Conservation (phyloP, 768 basidiomycete genomes). For the Termitomyces sp. region DNA sequence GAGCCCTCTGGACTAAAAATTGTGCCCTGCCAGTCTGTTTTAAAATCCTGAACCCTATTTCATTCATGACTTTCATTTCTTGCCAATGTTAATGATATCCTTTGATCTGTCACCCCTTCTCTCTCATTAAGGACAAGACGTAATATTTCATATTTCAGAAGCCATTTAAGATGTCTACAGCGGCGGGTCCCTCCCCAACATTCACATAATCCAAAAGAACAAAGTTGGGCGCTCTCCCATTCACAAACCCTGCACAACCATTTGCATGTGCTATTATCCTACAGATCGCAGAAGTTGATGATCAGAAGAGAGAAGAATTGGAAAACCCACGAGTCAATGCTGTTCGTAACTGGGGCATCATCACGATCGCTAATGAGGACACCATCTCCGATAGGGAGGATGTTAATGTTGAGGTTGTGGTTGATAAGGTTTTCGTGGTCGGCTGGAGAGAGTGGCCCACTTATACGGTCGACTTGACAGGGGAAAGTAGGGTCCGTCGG, state of each 20-base stretch:
- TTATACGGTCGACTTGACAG: constrained; percentile 6
- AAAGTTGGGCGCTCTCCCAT: constrained; percentile 47
- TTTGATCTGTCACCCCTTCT: too few species aligned
- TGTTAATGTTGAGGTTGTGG: constrained; percentile 50
- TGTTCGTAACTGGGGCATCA: constrained; percentile 36
- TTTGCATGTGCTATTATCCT: constrained; percentile 40
- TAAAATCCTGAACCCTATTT: too few species aligned
- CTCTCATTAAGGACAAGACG: neutral
- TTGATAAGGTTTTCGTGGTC: constrained; percentile 39
- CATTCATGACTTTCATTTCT: too few species aligned
- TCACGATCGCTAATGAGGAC: constrained; percentile 36
- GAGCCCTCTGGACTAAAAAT: too few species aligned
- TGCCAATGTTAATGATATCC: too few species aligned
- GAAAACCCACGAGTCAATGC: constrained; percentile 32
- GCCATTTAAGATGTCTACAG: constrained; percentile 45
- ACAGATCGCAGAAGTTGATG: neutral
- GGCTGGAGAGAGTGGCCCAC: constrained; percentile 4
- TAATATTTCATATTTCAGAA: constrained; percentile 11
- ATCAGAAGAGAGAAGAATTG: neutral
- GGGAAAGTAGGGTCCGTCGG: constrained; percentile 6
- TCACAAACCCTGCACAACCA: constrained; percentile 41
- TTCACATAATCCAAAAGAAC: constrained; percentile 53
- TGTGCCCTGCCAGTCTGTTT: too few species aligned
- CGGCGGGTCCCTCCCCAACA: constrained; percentile 40
- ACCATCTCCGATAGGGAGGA: constrained; percentile 22